Percentiles rank a stretch among this genome's conserved stretches.
Conservation (phyloP, 2,329 filamentous ascomycete species). For the Penicillium occitanis region DNA sequence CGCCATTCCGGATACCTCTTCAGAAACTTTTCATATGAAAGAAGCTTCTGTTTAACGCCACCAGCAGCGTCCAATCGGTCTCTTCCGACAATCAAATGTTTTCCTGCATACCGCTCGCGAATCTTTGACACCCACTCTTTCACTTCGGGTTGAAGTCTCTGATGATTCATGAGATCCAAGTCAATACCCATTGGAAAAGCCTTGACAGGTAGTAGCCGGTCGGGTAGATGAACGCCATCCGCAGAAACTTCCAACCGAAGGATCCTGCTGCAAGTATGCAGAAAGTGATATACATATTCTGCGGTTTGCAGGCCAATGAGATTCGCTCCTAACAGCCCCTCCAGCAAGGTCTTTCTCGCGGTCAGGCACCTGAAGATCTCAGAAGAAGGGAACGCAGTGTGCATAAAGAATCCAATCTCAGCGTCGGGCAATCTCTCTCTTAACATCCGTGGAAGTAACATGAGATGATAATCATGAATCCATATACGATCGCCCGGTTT, state of each 20-base stretch:
- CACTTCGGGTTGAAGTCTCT: constrained; percentile 70
- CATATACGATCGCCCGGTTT: constrained; percentile 88
- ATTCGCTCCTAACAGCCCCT: constrained; percentile 90
- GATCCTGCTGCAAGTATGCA: constrained; percentile 88
- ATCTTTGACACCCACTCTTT: constrained; percentile 74
- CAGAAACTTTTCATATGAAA: constrained; percentile 86
- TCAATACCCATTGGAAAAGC: constrained; percentile 85
- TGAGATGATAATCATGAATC: constrained; percentile 92
- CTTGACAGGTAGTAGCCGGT: constrained; percentile 83
- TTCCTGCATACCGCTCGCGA: constrained; percentile 76
- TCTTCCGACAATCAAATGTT: constrained; percentile 84
- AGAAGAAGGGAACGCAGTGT: constrained; percentile 91
- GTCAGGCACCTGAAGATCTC: constrained; percentile 91
- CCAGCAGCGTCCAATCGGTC: constrained; percentile 91
- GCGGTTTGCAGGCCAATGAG: constrained; percentile 88
- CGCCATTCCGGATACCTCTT: constrained; percentile 88
- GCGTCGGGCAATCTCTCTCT: constrained; percentile 79
- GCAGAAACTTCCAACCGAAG: constrained; percentile 79
- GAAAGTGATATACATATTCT: constrained; percentile 88
- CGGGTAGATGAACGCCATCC: constrained; percentile 81
- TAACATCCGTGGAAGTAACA: constrained; percentile 81
- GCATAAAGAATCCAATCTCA: constrained; percentile 92
- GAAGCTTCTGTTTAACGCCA: constrained; percentile 86
- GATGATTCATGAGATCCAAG: constrained; percentile 65
- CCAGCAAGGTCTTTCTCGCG: constrained; percentile 75